Evolutionary conservation across 140 eudicot genomes (phyloP).

Genomic region (Stevia rebaudiana): DNA sequence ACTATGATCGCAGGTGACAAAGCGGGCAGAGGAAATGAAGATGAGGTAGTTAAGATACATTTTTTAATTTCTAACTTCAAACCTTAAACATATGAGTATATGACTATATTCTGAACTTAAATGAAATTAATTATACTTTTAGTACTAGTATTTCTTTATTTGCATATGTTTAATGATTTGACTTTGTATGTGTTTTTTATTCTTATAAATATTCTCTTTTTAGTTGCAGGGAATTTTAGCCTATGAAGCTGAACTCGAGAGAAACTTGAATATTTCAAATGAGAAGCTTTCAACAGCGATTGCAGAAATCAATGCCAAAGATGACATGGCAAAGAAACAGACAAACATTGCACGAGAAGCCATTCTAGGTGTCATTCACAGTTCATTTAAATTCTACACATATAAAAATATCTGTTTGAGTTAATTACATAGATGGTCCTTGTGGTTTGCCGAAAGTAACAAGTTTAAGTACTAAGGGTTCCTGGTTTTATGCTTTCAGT

Average conservation of each 20-base stretch:
- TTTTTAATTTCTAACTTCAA: neutral
- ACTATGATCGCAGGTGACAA: constrained; percentile 43
- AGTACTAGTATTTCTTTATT: neutral
- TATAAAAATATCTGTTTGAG: neutral
- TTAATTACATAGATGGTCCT: too few relatives aligned
- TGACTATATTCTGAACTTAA: neutral
- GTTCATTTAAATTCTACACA: neutral
- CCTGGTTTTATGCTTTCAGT: too few relatives aligned
- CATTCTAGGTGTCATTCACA: constrained; percentile 68
- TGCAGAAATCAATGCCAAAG: constrained; percentile 62
- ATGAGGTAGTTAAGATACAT: constrained; percentile 40
- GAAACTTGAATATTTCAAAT: constrained; percentile 45
- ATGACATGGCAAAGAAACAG: constrained; percentile 60
- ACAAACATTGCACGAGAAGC: constrained; percentile 84
- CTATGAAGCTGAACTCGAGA: constrained; percentile 68
- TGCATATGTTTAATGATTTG: neutral
- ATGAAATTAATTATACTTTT: neutral
- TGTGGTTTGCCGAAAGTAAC: too few relatives aligned
- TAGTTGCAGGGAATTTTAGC: constrained; percentile 47
- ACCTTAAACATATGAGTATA: neutral
- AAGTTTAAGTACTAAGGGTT: too few relatives aligned
- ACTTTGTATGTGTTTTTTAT: neutral
- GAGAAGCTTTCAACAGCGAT: constrained; percentile 66
- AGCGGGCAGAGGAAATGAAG: constrained; percentile 40
- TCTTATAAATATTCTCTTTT: constrained; percentile 1